Base-by-base conservation (phyloP, 257 asterid genomes). In the Sherardia arvensis region DNA sequence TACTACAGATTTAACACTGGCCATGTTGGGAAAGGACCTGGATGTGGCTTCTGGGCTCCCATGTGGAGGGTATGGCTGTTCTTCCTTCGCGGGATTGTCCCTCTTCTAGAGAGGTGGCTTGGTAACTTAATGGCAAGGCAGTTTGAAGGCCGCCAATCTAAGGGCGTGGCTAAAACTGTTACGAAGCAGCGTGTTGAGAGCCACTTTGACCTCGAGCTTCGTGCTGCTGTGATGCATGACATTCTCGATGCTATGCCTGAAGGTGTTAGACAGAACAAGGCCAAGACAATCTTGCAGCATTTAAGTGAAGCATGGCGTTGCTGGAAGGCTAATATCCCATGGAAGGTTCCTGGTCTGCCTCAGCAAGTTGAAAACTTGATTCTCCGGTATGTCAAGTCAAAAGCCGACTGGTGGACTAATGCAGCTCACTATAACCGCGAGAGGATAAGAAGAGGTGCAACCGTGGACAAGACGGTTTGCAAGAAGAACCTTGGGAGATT, bases 11-110 rank as follows among this genome's bases (percentile, higher is more conserved):
- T 93, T 68, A 93, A 93, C 71, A 93, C 99, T 26, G 99, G 99
- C 71, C 99, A 96, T 1, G 99, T 93, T 61, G 99, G 99, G 60
- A 93, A 93, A 76, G 99, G 99, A 36, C 99, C 97, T 64, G 99
- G 99, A 6, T 93, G 99, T 90, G 99, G 99, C 58, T 84, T 93
- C 72, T 93, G 99, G 99, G 97, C 97, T 21, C 97, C 99, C 54
- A 93, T 93, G 99, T 90, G 99, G 99, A 87, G 99, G 73, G 97
- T 93, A 32, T 93, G 99, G 99, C 71, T 93, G 87, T 93, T 93
- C 70, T 93, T 93, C 62, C 99, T 93, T 53, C 97, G 99, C 70
- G 97, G 99, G 21, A 93, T 90, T 59, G 99, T 93, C 71, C 99
- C 99, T 73, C 96, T 93, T 54, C 73, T 93, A 69, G 99, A 93